Conservation (phyloP, 768 basidiomycete genomes). For the Lentinus tigrinus region DNA sequence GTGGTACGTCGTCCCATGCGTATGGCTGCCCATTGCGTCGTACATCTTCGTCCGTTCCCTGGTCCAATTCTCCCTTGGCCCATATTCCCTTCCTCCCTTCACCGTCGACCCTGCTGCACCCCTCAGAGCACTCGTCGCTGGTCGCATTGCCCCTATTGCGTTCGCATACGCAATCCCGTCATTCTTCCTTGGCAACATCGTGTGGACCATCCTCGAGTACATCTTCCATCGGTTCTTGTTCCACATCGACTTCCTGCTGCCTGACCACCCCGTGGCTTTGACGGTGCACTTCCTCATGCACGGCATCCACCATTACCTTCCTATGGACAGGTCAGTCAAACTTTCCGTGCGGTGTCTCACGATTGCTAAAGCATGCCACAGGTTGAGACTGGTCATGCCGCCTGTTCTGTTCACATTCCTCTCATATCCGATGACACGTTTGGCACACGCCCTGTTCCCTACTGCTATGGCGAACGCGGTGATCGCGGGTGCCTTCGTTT, state of each 20-base stretch:
- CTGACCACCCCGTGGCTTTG: constrained; percentile 78
- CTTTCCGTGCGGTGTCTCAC: background rate
- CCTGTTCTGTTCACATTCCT: constrained; percentile 77
- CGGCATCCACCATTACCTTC: constrained; percentile 96
- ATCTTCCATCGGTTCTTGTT: constrained; percentile 93
- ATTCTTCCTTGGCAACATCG: constrained; percentile 81
- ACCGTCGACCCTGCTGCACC: constrained; percentile 55
- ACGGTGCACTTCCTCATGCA: constrained; percentile 90
- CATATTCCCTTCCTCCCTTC: constrained; percentile 65
- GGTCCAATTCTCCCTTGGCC: constrained; percentile 63
- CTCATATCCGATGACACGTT: constrained; percentile 81
- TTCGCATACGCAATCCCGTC: constrained; percentile 57
- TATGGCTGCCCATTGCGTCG: constrained; percentile 87
- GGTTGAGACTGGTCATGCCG: constrained; percentile 96
- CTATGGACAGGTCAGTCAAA: constrained; percentile 80
- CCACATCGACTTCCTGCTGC: constrained; percentile 87
- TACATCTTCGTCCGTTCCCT: constrained; percentile 83
- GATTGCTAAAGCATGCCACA: constrained; percentile 24
- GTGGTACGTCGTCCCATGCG: constrained; percentile 90
- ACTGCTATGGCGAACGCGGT: constrained; percentile 85
- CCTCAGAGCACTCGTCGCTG: constrained; percentile 37
- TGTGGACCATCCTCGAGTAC: constrained; percentile 97
- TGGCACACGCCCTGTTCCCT: constrained; percentile 84
- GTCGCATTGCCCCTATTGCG: constrained; percentile 47
- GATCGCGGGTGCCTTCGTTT: constrained; percentile 74